Conservation (phyloP, 768 basidiomycete genomes). For the Macrocybe gigantea region DNA sequence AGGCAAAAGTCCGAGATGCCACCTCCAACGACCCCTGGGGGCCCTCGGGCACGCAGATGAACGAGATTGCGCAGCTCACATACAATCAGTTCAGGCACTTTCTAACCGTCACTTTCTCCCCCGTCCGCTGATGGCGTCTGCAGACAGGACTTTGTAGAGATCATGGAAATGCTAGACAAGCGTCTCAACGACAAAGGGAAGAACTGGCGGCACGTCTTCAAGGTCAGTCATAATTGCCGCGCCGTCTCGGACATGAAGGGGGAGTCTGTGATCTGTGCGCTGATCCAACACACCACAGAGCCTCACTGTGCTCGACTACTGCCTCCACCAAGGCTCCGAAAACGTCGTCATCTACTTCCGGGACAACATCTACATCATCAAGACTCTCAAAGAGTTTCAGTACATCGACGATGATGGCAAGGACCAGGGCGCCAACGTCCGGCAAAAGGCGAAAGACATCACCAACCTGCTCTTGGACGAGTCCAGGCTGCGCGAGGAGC, state of each 20-base stretch:
- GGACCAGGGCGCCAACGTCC: conserved; percentile 97
- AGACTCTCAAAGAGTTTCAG: conserved; percentile 98
- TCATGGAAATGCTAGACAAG: conserved; percentile 99
- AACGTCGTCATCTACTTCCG: conserved; percentile 98
- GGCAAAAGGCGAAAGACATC: conserved; percentile 97
- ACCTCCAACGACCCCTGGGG: conserved; percentile 99
- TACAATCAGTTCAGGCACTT: conserved; percentile 81
- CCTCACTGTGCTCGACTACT: conserved; percentile 92
- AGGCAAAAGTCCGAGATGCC: conserved; percentile 93
- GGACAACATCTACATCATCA: conserved; percentile 96
- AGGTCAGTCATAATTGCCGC: conserved; percentile 40
- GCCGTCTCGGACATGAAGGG: background rate
- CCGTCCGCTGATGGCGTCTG: background rate
- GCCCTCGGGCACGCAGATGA: conserved; percentile 97
- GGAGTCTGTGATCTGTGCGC: background rate
- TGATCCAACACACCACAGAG: conserved; percentile 39
- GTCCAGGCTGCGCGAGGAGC: conserved; percentile 76
- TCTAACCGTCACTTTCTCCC: too few relatives aligned
- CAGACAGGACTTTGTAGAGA: conserved; percentile 94
- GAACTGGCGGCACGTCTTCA: conserved; percentile 99
- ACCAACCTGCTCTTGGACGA: conserved; percentile 90
- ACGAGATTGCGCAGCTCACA: conserved; percentile 94
- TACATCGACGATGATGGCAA: conserved; percentile 93
- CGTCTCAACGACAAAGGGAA: conserved; percentile 98
- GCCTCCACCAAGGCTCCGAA: conserved; percentile 93